A percentile compares a stretch with the other conserved stretches of the same genome.
Evolutionary conservation across 257 asterid species (phyloP).

Genomic region (Leonotis leonurus): DNA sequence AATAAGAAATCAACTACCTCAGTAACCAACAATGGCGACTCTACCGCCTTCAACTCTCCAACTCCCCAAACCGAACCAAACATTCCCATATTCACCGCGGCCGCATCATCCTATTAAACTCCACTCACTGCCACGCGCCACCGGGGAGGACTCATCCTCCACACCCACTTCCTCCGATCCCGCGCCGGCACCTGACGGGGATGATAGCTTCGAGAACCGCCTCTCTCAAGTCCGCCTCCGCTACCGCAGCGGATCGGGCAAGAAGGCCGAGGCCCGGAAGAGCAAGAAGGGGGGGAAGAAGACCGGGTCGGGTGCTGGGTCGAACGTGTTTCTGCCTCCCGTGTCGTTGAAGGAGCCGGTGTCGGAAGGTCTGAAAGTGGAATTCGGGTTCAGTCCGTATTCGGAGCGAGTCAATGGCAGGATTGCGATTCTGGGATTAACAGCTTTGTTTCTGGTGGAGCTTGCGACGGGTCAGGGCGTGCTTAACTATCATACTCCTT

Average conservation of each 20-base stretch:
- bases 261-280: constrained; percentile 72
- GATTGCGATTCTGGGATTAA: constrained; percentile 61
- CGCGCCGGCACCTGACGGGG: constrained; percentile 27
- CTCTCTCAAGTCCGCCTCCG: constrained; percentile 68
- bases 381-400: constrained; percentile 86
- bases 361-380: constrained; percentile 70
- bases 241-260: constrained; percentile 72
- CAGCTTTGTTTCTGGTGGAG: constrained; percentile 84
- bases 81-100: constrained; percentile 36
- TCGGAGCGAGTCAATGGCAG: constrained; percentile 83
- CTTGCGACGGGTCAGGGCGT: constrained; percentile 84
- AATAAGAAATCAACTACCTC: not conserved
- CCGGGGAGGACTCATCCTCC: constrained; percentile 37
- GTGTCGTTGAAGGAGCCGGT: constrained; percentile 62
- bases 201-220: constrained; percentile 60
- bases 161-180: constrained; percentile 29
- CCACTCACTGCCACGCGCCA: constrained; percentile 46
- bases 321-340: constrained; percentile 72
- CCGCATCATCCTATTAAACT: constrained; percentile 8
- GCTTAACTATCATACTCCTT: constrained; percentile 75
- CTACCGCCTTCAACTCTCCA: constrained; percentile 59
- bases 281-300: constrained; percentile 66
- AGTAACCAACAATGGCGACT: constrained; percentile 52
- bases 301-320: constrained; percentile 45
- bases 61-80: constrained; percentile 37